Base-by-base conservation (phyloP, 805 yeast genomes). In the Yamadazyma ubonensis region DNA sequence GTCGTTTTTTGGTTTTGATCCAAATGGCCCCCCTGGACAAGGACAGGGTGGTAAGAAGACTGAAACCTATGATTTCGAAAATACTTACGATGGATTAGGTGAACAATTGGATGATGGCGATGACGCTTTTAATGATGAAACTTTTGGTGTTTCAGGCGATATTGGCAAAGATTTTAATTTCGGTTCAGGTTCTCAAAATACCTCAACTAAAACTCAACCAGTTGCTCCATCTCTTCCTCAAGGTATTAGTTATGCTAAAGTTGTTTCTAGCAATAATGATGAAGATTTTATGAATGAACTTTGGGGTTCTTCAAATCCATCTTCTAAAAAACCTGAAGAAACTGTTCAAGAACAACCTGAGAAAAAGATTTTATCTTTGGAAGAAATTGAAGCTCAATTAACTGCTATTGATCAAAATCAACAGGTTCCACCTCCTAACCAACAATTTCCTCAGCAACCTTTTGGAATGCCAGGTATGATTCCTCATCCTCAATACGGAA, bases 371-470 rank as follows among this genome's bases (percentile, higher is more conserved):
- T 62, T 85, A 50, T 83, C 96, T 8, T 69, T 87, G 58, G 91
- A 85, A 57, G 95, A 89, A 52, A 76, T 89, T 48, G 96, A 89
- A 63, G 87, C 95, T 6, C 87, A 80, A 52, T 68, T 83, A 56
- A 67, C 80, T 43, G 70, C 75, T 4, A 68, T 73, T 41, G 73
- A 65, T 41, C 53, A 53, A 30, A 36, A 51, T 36, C 64, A 57
- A 11, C 55, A 37, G 38, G 15, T n/a, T 45, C 30, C 53, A 52
- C 14, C 48, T 48, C 26, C 56, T 29, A 41, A 48, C 50, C 54
- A 53, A 44, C 65, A 51, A 36, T 53, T 44, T 36, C 61, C 60
- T 32, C 66, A 61, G 25, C 69, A 60, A 42, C 63, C 55, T 27
- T 64, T 54, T 49, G 65, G 63, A 11, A 57, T 58, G 51, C 67